Evolutionary conservation across 176 grass and related monocot genomes (phyloP).

Genomic region (Pharus latifolius): DNA sequence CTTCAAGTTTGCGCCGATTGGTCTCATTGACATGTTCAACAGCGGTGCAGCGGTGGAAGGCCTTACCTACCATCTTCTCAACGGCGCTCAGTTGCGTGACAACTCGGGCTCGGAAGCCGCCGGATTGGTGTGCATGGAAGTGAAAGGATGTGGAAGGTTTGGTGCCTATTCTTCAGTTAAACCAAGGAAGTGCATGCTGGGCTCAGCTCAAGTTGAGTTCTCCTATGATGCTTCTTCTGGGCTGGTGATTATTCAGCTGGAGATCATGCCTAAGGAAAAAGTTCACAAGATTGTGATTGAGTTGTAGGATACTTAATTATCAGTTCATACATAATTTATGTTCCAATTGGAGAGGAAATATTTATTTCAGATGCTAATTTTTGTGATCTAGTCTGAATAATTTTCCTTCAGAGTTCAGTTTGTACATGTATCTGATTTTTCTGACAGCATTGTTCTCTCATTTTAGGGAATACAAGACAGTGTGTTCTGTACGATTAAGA

Average conservation of each 20-base stretch:
- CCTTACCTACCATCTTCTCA: constrained; percentile 52
- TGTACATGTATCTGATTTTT: background rate
- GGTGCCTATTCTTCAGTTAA: constrained; percentile 56
- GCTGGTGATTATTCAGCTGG: constrained; percentile 39
- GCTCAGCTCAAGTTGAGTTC: constrained; percentile 42
- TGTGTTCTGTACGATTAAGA: too few relatives aligned
- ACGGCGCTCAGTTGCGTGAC: background rate
- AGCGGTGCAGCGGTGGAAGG: constrained; percentile 62
- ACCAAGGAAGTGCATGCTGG: constrained; percentile 51
- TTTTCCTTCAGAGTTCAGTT: background rate
- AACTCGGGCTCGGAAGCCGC: constrained; percentile 18
- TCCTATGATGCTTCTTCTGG: constrained; percentile 55
- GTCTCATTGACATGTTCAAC: constrained; percentile 87
- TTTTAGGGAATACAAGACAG: too few relatives aligned
- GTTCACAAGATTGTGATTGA: constrained; percentile 69
- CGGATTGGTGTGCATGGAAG: constrained; percentile 61
- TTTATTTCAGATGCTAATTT: background rate
- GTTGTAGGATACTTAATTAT: constrained; percentile 19
- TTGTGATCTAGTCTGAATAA: background rate
- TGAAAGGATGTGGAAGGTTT: constrained; percentile 66
- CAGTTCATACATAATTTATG: background rate
- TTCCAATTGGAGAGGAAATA: background rate
- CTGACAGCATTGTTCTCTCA: too few relatives aligned
- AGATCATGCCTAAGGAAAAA: constrained; percentile 55
- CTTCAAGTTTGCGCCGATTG: constrained; percentile 58